phyloP scores from a whole-genome alignment of 2,329 filamentous ascomycete genomes.

The Camptophora hylomeconis region DNA sequence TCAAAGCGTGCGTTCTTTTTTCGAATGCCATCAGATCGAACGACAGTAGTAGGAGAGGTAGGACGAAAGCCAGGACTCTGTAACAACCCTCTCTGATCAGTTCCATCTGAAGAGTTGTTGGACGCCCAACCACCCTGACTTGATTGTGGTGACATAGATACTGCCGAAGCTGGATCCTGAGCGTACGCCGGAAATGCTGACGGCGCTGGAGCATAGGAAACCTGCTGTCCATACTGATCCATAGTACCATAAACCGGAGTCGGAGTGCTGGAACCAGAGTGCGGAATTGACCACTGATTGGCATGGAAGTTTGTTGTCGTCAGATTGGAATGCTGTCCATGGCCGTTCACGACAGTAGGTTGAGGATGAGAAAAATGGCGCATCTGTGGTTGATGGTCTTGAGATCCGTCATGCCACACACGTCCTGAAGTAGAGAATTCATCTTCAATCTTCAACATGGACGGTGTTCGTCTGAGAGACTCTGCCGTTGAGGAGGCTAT shows the following conservation, averaged over 20 bases:
- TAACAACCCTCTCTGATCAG: conserved; percentile 23
- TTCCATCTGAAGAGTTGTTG: conserved; percentile 30
- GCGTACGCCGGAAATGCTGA: conserved; percentile 30
- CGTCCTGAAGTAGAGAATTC: conserved; percentile 40
- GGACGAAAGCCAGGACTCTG: conserved; percentile 35
- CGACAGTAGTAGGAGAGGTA: conserved; percentile 54
- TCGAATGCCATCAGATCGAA: conserved; percentile 71
- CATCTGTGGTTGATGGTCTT: conserved; percentile 29
- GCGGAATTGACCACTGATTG: conserved; percentile 49
- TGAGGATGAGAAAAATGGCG: conserved; percentile 28
- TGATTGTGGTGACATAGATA: conserved; percentile 49
- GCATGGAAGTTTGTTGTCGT: conserved; percentile 32
- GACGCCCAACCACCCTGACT: conserved; percentile 43
- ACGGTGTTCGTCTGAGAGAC: conserved; percentile 28
- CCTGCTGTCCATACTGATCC: conserved; percentile 37
- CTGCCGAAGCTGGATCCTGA: conserved; percentile 36
- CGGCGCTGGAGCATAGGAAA: conserved; percentile 26
- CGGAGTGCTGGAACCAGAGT: conserved; percentile 61
- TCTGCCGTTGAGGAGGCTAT: conserved; percentile 32
- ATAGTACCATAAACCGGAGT: conserved; percentile 58
- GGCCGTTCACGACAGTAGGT: conserved; percentile 36
- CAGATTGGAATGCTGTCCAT: conserved; percentile 34
- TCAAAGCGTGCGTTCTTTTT: conserved; percentile 99
- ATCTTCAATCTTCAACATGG: conserved; percentile 35
- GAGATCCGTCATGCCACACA: conserved; percentile 36